Conservation (phyloP, 352 stramenopile genomes). For the Globisporangium cederbergense region DNA sequence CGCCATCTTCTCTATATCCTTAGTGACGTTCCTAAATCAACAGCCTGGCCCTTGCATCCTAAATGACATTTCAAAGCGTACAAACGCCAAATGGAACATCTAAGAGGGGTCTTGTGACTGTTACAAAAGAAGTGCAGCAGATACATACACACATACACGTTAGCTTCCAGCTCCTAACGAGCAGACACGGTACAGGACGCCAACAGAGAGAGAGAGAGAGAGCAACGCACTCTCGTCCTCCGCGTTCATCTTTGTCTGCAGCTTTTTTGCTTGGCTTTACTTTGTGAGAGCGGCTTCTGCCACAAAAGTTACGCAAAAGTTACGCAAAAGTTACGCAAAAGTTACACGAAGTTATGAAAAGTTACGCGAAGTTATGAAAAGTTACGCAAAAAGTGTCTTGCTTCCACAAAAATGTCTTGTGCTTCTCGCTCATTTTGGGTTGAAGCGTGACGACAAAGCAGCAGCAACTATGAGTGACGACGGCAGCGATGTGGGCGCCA, state of each 20-base stretch:
- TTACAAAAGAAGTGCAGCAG: not conserved
- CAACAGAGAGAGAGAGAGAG: not conserved
- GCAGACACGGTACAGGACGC: not conserved
- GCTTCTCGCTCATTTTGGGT: conserved; percentile 6
- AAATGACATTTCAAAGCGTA: too few relatives aligned
- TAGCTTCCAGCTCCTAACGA: not conserved
- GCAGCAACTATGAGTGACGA: conserved; percentile 36
- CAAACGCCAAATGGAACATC: too few relatives aligned
- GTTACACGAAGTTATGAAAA: too few relatives aligned
- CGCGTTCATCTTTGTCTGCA: conserved; percentile 4
- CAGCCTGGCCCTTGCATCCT: too few relatives aligned
- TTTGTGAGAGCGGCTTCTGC: not conserved
- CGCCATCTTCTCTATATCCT: too few relatives aligned
- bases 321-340: too few relatives aligned
- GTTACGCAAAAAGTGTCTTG: too few relatives aligned
- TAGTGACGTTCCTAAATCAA: too few relatives aligned
- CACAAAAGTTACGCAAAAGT: too few relatives aligned
- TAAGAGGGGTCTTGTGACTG: not conserved
- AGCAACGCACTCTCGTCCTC: conserved; percentile 16
- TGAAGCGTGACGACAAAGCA: not conserved
- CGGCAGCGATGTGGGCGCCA: conserved; percentile 28
- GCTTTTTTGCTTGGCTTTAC: not conserved
- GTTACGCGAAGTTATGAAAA: too few relatives aligned
- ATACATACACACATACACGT: conserved; percentile 5
- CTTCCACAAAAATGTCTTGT: not conserved